Conservation (phyloP, 805 yeast genomes). For the Starmerella stellata region DNA sequence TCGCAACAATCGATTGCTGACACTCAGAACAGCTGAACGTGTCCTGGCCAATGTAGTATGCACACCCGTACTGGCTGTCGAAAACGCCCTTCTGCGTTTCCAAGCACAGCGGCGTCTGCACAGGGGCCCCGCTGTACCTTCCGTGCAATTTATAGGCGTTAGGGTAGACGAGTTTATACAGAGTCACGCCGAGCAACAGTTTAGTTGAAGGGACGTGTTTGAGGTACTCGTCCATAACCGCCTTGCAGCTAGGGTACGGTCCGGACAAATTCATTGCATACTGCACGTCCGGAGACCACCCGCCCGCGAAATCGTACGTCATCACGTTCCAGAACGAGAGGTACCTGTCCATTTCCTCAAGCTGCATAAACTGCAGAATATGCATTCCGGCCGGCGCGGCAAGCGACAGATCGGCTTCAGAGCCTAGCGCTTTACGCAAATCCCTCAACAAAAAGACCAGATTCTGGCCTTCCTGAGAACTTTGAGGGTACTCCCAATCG, state of each 20-base stretch:
- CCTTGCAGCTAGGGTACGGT: slow-evolving; percentile 31
- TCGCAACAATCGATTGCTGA: slow-evolving; percentile 31
- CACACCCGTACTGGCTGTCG: slow-evolving; percentile 38
- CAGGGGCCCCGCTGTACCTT: not conserved
- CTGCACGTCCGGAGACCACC: slow-evolving; percentile 45
- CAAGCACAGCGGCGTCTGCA: not conserved
- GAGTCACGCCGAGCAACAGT: slow-evolving; percentile 69
- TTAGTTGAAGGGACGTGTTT: slow-evolving; percentile 29
- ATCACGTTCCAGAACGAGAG: slow-evolving; percentile 66
- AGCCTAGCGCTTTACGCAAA: slow-evolving; percentile 28
- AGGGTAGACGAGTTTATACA: slow-evolving; percentile 37
- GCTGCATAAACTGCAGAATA: slow-evolving; percentile 28
- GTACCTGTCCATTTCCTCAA: slow-evolving; percentile 38
- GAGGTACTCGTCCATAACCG: slow-evolving; percentile 31
- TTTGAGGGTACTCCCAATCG: slow-evolving; percentile 83
- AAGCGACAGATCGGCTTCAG: slow-evolving; percentile 35
- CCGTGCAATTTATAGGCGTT: not conserved
- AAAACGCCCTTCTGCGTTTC: slow-evolving; percentile 27
- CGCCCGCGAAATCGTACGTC: slow-evolving; percentile 79
- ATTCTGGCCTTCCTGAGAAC: slow-evolving; percentile 27
- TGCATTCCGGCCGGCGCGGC: slow-evolving; percentile 59
- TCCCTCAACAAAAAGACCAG: slow-evolving; percentile 29
- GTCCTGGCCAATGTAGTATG: slow-evolving; percentile 29
- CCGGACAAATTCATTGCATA: slow-evolving; percentile 57
- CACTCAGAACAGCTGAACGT: slow-evolving; percentile 51